A percentile compares a stretch with the other conserved stretches of the same genome.
Conservation (phyloP, 164 flowering plant genomes). For the Chimonanthus praecox region DNA sequence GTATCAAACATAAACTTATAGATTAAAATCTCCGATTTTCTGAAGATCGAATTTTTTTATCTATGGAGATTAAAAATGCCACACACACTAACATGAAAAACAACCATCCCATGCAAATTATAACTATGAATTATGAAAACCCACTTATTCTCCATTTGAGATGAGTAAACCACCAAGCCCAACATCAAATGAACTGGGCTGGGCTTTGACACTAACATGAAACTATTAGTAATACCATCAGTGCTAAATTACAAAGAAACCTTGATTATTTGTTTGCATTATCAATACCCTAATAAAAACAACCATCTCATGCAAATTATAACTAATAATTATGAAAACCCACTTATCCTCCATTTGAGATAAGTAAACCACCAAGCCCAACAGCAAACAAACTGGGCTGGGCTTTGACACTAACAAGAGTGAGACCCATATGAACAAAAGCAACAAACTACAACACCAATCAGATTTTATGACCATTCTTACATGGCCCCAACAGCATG, state of each 20-base stretch:
- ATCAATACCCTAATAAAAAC: not conserved
- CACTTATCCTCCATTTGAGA: not conserved
- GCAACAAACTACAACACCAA: not conserved
- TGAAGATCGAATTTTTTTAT: no score
- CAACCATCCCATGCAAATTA: not conserved
- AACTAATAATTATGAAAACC: not conserved
- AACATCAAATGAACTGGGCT: not conserved
- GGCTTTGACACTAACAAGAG: not conserved
- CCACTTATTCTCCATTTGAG: not conserved
- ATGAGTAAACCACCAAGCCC: not conserved
- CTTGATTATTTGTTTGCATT: not conserved
- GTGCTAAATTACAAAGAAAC: not conserved
- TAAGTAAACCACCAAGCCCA: not conserved
- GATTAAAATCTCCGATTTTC: no score
- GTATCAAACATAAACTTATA: no score
- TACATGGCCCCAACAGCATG: slow-evolving; percentile 40
- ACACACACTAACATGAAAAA: not conserved
- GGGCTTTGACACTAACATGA: not conserved
- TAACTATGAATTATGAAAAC: not conserved
- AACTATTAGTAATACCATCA: not conserved
- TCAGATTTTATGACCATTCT: not conserved
- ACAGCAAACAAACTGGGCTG: not conserved
- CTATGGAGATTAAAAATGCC: no score
- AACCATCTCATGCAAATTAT: not conserved
- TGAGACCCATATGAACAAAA: not conserved